Percentiles rank a stretch among this genome's conserved stretches.
phyloP scores from a whole-genome alignment of 768 basidiomycete genomes.

The Naganishia antarctica region DNA sequence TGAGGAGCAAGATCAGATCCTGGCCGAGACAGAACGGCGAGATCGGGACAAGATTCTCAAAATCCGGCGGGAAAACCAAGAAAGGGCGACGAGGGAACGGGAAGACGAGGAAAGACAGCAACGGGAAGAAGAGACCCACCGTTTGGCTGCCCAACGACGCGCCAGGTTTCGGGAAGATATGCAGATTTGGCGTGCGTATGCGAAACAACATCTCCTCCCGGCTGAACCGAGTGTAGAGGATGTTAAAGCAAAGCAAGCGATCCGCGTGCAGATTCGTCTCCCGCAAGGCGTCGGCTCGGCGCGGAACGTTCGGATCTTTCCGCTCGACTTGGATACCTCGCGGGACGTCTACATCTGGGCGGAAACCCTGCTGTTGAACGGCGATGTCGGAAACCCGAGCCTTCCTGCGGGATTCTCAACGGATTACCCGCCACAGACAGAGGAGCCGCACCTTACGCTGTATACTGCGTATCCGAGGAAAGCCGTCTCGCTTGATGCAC shows the following conservation, averaged over 20 bases:
- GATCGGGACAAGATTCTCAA: conserved; percentile 66
- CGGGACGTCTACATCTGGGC: conserved; percentile 38
- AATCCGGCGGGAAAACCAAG: conserved; percentile 55
- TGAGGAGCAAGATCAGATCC: conserved; percentile 70
- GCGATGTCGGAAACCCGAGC: not conserved
- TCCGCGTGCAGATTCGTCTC: conserved; percentile 58
- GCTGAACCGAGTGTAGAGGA: conserved; percentile 26
- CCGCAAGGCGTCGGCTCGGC: conserved; percentile 50
- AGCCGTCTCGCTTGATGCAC: conserved; percentile 34
- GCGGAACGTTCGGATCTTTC: conserved; percentile 37
- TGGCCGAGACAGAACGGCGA: conserved; percentile 59
- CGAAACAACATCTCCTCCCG: conserved; percentile 53
- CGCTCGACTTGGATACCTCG: conserved; percentile 28
- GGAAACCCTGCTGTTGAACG: conserved; percentile 41
- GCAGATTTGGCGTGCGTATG: conserved; percentile 60
- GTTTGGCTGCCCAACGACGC: conserved; percentile 33
- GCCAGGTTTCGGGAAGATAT: conserved; percentile 28
- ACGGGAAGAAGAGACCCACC: conserved; percentile 30
- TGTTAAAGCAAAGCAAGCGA: conserved; percentile 51
- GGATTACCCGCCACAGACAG: conserved; percentile 6
- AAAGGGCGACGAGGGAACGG: conserved; percentile 36
- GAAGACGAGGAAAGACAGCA: conserved; percentile 48
- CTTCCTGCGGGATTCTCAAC: conserved; percentile 29
- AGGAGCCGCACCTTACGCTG: conserved; percentile 20
- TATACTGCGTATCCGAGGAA: conserved; percentile 43